Conservation (phyloP, 192 early-diverging fungal species). For the Coemansia sp. region DNA sequence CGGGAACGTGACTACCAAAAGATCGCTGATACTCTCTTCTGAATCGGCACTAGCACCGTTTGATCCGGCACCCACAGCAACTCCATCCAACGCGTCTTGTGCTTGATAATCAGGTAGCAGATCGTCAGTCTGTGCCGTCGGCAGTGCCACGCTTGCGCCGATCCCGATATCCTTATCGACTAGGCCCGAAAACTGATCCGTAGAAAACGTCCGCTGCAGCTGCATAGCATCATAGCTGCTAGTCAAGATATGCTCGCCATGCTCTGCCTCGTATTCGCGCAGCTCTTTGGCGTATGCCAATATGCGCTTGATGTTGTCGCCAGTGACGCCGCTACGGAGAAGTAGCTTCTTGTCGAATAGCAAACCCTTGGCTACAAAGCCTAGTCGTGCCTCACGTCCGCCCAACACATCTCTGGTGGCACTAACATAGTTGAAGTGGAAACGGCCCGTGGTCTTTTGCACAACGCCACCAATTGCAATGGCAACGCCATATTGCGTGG, state of each 20-base stretch:
- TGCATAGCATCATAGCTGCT: conserved; percentile 4
- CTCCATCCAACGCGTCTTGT: not conserved
- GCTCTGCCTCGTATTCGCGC: conserved; percentile 19
- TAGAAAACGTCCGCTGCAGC: not conserved
- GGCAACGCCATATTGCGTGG: not conserved
- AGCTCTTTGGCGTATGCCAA: conserved; percentile 22
- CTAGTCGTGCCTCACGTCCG: conserved; percentile 24
- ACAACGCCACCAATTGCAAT: conserved; percentile 16
- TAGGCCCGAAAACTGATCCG: not conserved
- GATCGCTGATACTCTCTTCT: conserved; percentile 10
- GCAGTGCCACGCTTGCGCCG: not conserved
- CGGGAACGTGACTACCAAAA: conserved; percentile 28
- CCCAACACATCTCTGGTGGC: conserved; percentile 1
- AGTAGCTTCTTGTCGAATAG: conserved; percentile 38
- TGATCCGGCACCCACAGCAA: not conserved
- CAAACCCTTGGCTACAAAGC: conserved; percentile 42
- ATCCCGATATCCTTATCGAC: not conserved
- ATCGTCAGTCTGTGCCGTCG: not conserved
- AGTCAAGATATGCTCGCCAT: conserved; percentile 24
- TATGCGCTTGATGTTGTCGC: conserved; percentile 11
- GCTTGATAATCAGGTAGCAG: not conserved
- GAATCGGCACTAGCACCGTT: not conserved
- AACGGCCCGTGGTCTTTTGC: conserved; percentile 41
- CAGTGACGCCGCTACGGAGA: conserved; percentile 15
- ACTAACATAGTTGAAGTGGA: conserved; percentile 28